Evolutionary conservation across 257 asterid species (phyloP), one percentile per base, ranked within the genome.

Genomic region (Galeopsis tetrahit): DNA sequence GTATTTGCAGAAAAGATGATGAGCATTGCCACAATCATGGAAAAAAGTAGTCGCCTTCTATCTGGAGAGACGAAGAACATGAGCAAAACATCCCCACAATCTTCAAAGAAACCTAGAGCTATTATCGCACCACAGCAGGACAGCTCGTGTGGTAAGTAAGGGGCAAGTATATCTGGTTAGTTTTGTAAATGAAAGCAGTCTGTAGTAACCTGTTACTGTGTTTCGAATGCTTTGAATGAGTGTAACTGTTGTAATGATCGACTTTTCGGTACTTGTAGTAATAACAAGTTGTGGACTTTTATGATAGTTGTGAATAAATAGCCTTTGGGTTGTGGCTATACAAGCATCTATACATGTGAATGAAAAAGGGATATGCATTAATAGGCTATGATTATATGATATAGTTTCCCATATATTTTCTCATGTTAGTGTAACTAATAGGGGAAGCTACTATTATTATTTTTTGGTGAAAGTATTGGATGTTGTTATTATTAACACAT

Each of bases 1-100:
- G 36, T 68, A 68, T 72, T 69, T 79, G 72, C 91, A 91, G 97
- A 78, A 44, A 88, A 76, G 69, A 81, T 69, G 65, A 86, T 76
- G 77, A 85, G 88, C 81, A 86, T 93, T 34, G 83, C 90, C 0
- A 31, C 88, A 13, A 85, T 84, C 79, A 79, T 88, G 38, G 89
- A 89, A 70, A 88, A 90, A 72, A 72, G 91, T 77, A 89, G 92
- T 72, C 69, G 81, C 80, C 85, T 89, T 71, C 90, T 89, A 15
- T 63, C 90, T 6, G 78, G 76, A 5, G 78, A 72, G 65, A 61
- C 78, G 8, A 52, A 28, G 31, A 79, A 73, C 76, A 73, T 51
- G 40, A 75, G 70, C 4, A 84, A 83, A 73, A 68, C 82, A 31
- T 76, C 83, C 40, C 80, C 84, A 3, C 82, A 79, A 70, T 11